phyloP scores from a whole-genome alignment of 139 green algal species.

The Bryopsis sp. region DNA sequence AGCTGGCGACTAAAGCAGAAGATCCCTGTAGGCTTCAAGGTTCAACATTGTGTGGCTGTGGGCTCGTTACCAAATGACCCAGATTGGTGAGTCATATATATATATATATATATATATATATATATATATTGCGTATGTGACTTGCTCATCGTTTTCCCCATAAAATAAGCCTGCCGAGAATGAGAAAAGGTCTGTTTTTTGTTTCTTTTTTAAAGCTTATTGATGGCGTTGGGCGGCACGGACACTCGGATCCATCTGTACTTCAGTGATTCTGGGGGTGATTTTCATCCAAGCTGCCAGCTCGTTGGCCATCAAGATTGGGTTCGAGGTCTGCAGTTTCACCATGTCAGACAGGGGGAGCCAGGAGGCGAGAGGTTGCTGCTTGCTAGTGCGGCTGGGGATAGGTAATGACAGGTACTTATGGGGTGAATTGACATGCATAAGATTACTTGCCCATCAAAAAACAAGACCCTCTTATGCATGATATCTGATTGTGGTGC shows the following conservation, averaged over 20 bases:
- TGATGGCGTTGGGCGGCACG: constrained; percentile 67
- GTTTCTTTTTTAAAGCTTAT: constrained; percentile 32
- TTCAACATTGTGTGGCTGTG: constrained; percentile 54
- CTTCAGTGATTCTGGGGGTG: constrained; percentile 24
- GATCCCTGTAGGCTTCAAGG: constrained; percentile 33
- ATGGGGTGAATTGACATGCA: no score
- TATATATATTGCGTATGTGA: neutral
- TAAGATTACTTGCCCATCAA: no score
- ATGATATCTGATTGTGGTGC: neutral
- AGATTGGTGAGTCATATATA: constrained; percentile 27
- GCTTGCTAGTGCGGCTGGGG: constrained; percentile 81
- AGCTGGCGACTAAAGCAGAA: constrained; percentile 31
- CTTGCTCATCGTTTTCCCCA: neutral
- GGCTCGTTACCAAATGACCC: constrained; percentile 33
- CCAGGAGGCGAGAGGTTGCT: constrained; percentile 42
- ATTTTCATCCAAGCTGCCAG: constrained; percentile 39
- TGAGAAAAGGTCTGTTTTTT: neutral
- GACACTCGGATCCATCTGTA: constrained; percentile 53
- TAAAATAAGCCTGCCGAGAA: neutral
- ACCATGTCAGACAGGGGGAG: constrained; percentile 19
- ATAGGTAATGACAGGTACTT: no score
- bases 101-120: neutral
- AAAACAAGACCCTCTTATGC: neutral
- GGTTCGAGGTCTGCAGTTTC: constrained; percentile 66
- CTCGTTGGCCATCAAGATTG: constrained; percentile 78